Percentiles rank a stretch among this genome's conserved stretches.
These are phyloP conservation scores for Neurospora sp. DNA, from an alignment of 495 filamentous ascomycete species.

Conservation along the genomic window DNA sequence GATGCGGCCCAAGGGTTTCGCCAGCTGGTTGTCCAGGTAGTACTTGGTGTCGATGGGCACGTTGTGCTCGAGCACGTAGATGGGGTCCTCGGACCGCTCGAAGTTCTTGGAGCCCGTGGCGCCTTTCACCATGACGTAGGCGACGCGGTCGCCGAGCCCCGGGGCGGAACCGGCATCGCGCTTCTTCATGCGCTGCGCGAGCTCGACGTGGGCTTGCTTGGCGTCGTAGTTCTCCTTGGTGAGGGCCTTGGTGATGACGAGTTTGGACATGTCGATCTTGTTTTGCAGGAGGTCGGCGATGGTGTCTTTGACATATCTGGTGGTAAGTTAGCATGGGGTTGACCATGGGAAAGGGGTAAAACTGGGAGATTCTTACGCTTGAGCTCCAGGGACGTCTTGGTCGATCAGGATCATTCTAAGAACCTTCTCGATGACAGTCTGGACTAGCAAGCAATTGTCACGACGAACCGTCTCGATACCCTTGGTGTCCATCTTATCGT, in stretches of 20 bases:
- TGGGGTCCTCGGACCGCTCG: constrained; percentile 90
- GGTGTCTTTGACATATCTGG: constrained; percentile 88
- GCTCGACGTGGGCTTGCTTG: constrained; percentile 92
- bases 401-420: constrained; percentile 94
- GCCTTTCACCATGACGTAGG: constrained; percentile 96
- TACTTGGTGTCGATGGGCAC: constrained; percentile 97
- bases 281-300: constrained; percentile 95
- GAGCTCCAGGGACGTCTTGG: constrained; percentile 73
- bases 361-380: constrained; percentile 60
- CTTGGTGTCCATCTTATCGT: constrained; percentile 99
- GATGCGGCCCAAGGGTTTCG: constrained; percentile 86
- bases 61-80: constrained; percentile 95
- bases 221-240: constrained; percentile 71
- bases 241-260: constrained; percentile 97
- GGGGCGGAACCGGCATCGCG: constrained; percentile 92
- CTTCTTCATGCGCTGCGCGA: constrained; percentile 90
- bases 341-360: neutral
- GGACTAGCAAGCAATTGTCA: constrained; percentile 92
- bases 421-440: constrained; percentile 95
- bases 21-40: constrained; percentile 96
- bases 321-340: constrained; percentile 9
- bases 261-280: constrained; percentile 96
- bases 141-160: constrained; percentile 89
- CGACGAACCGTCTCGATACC: constrained; percentile 96
- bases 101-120: constrained; percentile 81